These are phyloP conservation scores for Pestalotiopsis sp. DNA, from an alignment of 2,329 filamentous ascomycete genomes.

Conservation along the genomic window DNA sequence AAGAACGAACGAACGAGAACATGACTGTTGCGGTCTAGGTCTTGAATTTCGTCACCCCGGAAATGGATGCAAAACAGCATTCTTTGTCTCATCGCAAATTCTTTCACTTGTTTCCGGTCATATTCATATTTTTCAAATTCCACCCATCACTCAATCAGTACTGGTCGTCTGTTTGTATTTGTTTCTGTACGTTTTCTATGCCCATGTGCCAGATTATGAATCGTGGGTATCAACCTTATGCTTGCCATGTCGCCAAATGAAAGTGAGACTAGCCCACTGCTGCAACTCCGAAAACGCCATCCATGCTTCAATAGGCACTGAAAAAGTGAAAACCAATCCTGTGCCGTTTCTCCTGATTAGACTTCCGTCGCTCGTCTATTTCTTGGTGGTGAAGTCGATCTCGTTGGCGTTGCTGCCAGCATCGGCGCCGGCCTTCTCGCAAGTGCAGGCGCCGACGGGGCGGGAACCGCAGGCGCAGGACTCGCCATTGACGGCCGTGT, in stretches of 20 bases:
- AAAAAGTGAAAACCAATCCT: not conserved
- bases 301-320: not conserved
- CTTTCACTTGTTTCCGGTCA: not conserved
- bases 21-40: too few relatives aligned
- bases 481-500: conserved; percentile 58
- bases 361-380: conserved; percentile 31
- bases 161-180: not conserved
- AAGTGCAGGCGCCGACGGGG: conserved; percentile 76
- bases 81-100: not conserved
- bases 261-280: not conserved
- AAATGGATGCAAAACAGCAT: not conserved
- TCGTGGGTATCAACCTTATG: not conserved
- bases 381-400: conserved; percentile 83
- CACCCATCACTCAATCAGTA: too few relatives aligned
- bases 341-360: not conserved
- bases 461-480: conserved; percentile 80
- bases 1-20: too few relatives aligned
- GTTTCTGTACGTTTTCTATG: not conserved
- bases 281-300: not conserved
- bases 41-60: too few relatives aligned
- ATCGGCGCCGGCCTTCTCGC: conserved; percentile 71
- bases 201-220: not conserved
- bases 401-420: conserved; percentile 67
- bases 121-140: too few relatives aligned
- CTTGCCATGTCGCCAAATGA: not conserved